These are phyloP conservation scores for Calocera viscosa DNA, from an alignment of 768 basidiomycete species.

Conservation along the genomic window DNA sequence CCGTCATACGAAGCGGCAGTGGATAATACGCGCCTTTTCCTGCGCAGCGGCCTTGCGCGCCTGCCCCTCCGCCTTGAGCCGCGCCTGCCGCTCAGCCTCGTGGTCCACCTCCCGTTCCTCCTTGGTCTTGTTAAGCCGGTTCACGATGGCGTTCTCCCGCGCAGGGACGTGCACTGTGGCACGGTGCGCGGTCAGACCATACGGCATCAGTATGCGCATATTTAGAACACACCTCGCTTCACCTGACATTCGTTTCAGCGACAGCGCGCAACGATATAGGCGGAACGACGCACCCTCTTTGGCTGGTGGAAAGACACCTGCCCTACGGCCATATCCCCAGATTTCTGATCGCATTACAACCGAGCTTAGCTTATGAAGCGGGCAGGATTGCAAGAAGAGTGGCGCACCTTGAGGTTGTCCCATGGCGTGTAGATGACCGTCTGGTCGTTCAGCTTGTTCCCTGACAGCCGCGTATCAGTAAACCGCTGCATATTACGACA, in stretches of 20 bases:
- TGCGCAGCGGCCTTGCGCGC: conserved; percentile 47
- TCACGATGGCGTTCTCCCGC: conserved; percentile 80
- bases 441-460: conserved; percentile 90
- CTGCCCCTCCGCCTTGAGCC: conserved; percentile 64
- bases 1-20: neutral
- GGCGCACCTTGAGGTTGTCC: conserved; percentile 72
- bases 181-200: neutral
- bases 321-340: conserved; percentile 93
- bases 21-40: conserved; percentile 43
- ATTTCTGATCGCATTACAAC: conserved; percentile 53
- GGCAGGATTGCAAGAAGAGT: neutral
- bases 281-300: conserved; percentile 46
- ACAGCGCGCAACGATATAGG: neutral
- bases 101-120: conserved; percentile 74
- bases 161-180: conserved; percentile 56
- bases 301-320: conserved; percentile 91
- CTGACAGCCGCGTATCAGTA: too few relatives aligned
- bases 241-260: conserved; percentile 37
- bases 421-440: conserved; percentile 91
- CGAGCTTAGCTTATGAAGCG: neutral
- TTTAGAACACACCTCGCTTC: conserved; percentile 47
- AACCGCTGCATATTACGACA: too few relatives aligned
- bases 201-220: neutral
- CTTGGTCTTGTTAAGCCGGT: conserved; percentile 90
- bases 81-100: conserved; percentile 72